Evolutionary conservation across 1,139 yeast species (phyloP), one percentile per base, ranked within the genome.

Genomic region (Tardiomyces digboiensis): DNA sequence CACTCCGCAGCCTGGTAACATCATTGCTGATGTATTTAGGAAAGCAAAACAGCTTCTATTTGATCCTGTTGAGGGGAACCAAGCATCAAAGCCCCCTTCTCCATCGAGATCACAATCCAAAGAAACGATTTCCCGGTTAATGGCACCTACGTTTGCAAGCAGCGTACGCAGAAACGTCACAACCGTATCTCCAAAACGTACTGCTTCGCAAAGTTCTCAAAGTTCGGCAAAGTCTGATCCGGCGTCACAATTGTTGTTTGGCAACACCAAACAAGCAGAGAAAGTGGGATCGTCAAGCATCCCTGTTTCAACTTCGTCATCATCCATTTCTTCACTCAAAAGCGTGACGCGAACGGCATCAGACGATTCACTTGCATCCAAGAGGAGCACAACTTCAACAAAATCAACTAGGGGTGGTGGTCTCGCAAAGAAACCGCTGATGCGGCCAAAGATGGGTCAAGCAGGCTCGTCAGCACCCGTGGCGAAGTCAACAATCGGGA

Each of bases 111-210:
- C 38, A 8, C 43, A 41, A 20, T 19, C 33, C 18, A 26, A 20
- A 2, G 19, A 19, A 13, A 16, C 13, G n/a, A 42, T 63, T 5
- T 46, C 59, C 1, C 52, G 70, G 21, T 49, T 66, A 29, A 59
- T 59, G 58, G 62, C 60, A 14, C 70, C 69, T 0, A 66, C 70
- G 0, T 59, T 57, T 38, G 57, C 68, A 2, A 65, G 69, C 41
- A 51, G 56, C 7, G 55, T 26, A n/a, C 5, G 33, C 5, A 60
- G 7, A 53, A 56, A 47, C 21, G 42, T 23, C 38, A 41, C 46
- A 4, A 21, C 36, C 20, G 21, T 42, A 18, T 23, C 42, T 22
- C 42, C 49, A 7, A 23, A n/a, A 18, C 46, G 46, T 22, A 48
- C 50, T 6, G 49, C 44, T 21, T 13, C 46, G 23, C 43, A 40